Conservation (phyloP, 257 asterid genomes). For the Solanum habrochaites region DNA sequence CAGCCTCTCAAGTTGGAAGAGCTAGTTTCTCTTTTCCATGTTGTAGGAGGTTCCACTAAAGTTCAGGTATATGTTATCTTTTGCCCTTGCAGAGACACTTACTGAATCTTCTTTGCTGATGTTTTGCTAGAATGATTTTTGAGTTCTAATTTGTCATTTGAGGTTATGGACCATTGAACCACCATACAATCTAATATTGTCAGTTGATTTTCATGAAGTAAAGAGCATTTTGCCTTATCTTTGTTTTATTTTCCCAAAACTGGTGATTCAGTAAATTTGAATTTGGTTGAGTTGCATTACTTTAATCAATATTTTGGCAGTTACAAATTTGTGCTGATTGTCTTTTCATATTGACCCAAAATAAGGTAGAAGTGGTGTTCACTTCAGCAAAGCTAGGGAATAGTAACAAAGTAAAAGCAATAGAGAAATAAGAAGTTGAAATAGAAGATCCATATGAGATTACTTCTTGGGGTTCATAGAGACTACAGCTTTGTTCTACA, state of each 20-base stretch:
- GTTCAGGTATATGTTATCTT: not conserved
- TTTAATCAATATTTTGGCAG: not conserved
- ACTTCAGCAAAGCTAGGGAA: not conserved
- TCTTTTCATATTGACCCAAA: not conserved
- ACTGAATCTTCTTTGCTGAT: not conserved
- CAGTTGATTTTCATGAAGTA: not conserved
- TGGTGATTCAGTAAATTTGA: not conserved
- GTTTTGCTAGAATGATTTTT: not conserved
- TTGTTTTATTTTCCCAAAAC: not conserved
- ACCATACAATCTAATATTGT: not conserved
- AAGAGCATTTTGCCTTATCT: not conserved
- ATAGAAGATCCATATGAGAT: not conserved
- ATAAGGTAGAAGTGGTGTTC: not conserved
- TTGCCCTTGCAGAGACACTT: not conserved
- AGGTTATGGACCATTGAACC: not conserved
- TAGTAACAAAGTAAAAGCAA: not conserved
- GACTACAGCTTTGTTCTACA: not conserved
- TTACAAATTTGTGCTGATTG: not conserved
- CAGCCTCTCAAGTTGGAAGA: not conserved
- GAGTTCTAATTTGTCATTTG: not conserved
- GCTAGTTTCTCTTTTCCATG: not conserved
- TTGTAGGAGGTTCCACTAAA: not conserved
- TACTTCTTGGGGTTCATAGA: not conserved
- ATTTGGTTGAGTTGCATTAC: not conserved
- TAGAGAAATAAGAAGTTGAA: not conserved